Percentiles rank a stretch among this genome's conserved stretches.
phyloP scores from a whole-genome alignment of 176 grass and related monocot genomes.

The Oropetium thomaeum region DNA sequence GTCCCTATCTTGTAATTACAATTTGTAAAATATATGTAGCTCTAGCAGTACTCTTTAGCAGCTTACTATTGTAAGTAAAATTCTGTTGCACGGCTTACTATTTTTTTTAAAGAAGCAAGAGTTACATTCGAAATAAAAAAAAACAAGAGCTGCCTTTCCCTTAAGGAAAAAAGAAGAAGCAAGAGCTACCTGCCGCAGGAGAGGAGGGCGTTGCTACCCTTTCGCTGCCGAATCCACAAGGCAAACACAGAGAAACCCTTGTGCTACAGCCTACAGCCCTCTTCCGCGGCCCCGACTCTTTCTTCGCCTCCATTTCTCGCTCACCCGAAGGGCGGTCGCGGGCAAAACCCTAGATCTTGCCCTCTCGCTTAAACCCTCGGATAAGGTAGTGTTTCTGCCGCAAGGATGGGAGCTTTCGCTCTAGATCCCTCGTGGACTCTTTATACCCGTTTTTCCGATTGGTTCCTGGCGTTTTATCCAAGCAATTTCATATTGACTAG shows the following conservation, averaged over 20 bases:
- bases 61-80: too few relatives aligned
- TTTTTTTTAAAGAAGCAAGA: too few relatives aligned
- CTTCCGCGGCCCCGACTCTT: background rate
- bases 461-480: background rate
- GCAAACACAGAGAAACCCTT: background rate
- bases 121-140: too few relatives aligned
- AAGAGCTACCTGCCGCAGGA: too few relatives aligned
- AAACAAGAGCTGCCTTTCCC: too few relatives aligned
- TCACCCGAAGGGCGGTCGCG: background rate
- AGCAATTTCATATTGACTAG: conserved; percentile 4
- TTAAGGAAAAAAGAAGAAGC: too few relatives aligned
- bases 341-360: conserved; percentile 38
- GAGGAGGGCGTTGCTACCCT: too few relatives aligned
- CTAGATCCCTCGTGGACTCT: conserved; percentile 4
- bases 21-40: too few relatives aligned
- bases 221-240: too few relatives aligned
- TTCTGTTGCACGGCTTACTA: too few relatives aligned
- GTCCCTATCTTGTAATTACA: too few relatives aligned
- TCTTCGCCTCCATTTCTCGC: background rate
- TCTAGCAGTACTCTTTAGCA: too few relatives aligned
- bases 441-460: background rate
- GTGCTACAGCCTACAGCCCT: background rate
- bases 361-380: conserved; percentile 23
- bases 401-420: background rate
- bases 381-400: conserved; percentile 9